Percentiles rank a stretch among this genome's conserved stretches.
Evolutionary conservation across 495 filamentous ascomycete genomes (phyloP).

Genomic region (Hypomontagnella submonticulosa): DNA sequence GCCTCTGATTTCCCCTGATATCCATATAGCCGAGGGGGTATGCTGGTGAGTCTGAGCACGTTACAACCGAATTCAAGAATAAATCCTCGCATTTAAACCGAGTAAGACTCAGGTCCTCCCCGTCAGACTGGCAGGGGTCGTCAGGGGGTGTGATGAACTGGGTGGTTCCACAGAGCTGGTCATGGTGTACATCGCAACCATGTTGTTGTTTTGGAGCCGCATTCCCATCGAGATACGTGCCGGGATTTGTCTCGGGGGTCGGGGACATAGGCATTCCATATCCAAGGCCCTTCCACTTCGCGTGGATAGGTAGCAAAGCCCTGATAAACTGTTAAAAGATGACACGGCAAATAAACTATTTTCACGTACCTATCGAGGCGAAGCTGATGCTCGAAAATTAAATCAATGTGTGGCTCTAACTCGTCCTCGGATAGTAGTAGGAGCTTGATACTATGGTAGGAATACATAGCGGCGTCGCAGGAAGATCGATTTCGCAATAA

Average conservation of each 20-base stretch:
- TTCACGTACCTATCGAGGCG: no score
- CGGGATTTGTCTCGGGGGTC: no score
- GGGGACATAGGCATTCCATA: no score
- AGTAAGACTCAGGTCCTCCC: not conserved
- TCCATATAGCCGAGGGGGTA: conserved; percentile 7
- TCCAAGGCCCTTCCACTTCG: conserved; percentile 2
- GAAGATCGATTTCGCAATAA: not conserved
- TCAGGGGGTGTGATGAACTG: not conserved
- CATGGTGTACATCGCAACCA: not conserved
- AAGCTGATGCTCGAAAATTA: no score
- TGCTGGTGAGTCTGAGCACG: not conserved
- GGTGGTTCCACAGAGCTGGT: not conserved
- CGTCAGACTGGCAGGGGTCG: not conserved
- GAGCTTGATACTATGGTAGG: conserved; percentile 1
- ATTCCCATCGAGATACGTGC: no score
- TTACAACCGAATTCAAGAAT: not conserved
- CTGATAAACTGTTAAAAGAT: not conserved
- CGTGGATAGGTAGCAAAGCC: not conserved
- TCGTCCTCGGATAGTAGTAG: no score
- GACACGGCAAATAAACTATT: no score
- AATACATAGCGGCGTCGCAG: not conserved
- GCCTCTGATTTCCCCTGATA: not conserved
- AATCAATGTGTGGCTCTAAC: no score
- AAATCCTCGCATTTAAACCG: not conserved
- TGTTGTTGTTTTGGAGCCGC: not conserved